Evolutionary conservation across 768 basidiomycete species (phyloP).

Genomic region (Leccinum subgranulosum): DNA sequence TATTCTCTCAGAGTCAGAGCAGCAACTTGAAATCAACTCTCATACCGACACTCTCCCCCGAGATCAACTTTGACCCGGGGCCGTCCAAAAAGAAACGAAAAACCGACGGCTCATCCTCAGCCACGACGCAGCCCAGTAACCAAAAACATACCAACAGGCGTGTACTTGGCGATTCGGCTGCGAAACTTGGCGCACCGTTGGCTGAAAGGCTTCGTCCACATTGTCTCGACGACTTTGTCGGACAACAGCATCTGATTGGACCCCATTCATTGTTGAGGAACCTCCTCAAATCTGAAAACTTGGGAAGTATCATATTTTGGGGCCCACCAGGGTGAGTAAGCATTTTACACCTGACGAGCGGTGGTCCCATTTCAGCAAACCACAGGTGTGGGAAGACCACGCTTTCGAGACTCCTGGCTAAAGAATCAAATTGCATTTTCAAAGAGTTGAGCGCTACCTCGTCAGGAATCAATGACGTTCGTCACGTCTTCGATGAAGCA

Average conservation of each 20-base stretch:
- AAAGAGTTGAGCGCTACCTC: constrained; percentile 78
- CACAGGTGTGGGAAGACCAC: constrained; percentile 72
- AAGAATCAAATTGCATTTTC: constrained; percentile 55
- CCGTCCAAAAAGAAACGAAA: constrained; percentile 32
- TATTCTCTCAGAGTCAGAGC: constrained; percentile 33
- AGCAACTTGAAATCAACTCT: constrained; percentile 5
- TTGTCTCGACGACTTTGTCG: constrained; percentile 62
- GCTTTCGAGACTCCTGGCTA: constrained; percentile 67
- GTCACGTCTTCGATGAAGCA: constrained; percentile 74
- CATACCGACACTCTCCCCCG: constrained; percentile 10
- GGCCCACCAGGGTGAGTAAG: constrained; percentile 62
- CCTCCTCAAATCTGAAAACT: constrained; percentile 45
- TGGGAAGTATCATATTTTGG: constrained; percentile 69
- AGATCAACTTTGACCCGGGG: background rate
- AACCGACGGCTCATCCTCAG: constrained; percentile 8
- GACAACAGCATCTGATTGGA: constrained; percentile 63
- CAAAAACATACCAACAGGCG: constrained; percentile 25
- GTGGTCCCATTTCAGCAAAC: background rate
- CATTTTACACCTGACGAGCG: background rate
- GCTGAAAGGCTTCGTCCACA: constrained; percentile 73
- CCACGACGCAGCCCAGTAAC: background rate
- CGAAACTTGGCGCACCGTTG: constrained; percentile 47
- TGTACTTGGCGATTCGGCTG: constrained; percentile 11
- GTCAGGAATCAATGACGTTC: constrained; percentile 65
- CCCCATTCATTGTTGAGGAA: constrained; percentile 54